Evolutionary conservation across 2,329 filamentous ascomycete species (phyloP), one percentile per base, ranked within the genome.

Genomic region (Phialophora verrucosa): DNA sequence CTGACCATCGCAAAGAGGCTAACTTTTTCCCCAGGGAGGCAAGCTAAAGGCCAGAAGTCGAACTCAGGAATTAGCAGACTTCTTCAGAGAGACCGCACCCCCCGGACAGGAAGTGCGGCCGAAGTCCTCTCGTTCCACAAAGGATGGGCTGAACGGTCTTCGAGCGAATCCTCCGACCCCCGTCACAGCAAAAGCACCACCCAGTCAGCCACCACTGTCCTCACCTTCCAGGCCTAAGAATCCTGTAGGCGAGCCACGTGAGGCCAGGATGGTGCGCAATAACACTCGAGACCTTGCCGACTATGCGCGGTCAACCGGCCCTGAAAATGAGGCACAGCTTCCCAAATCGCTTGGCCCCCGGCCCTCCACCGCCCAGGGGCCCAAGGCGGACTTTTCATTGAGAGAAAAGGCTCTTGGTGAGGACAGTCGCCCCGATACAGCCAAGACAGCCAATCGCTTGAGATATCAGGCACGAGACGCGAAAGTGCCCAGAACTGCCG

Each of bases 271-370:
- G 8, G 84, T 87, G 10, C 58, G 67, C 50, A 83, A 84, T 4
- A 90, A 93, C 68, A 87, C 90, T 8, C 84, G 88, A 54, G 93
- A 97, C 73, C 92, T 97, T 79, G 91, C 92, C 25, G 90, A 96
- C 66, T 97, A 97, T 76, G 92, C 96, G 73, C 90, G 92, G 66
- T 91, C 90, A 0, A 96, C 92, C 32, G 92, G 92, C 1, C 91
- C 94, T 17, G 75, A 83, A n/a, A 82, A 82, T 51, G 79, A 76
- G 57, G 71, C 57, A 61, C 72, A 67, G 62, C 68, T 68, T 42
- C 71, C 71, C 3, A 63, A 69, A 32, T 25, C 67, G 32, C 67
- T 72, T 42, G 68, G n/a, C 20, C 47, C 55, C 69, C 70, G 61
- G 31, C 68, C 68, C 49, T 60, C 47, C 29, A 67, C 50, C 56